phyloP scores from a whole-genome alignment of 2,329 filamentous ascomycete species.

The Diplocarpon rosae region DNA sequence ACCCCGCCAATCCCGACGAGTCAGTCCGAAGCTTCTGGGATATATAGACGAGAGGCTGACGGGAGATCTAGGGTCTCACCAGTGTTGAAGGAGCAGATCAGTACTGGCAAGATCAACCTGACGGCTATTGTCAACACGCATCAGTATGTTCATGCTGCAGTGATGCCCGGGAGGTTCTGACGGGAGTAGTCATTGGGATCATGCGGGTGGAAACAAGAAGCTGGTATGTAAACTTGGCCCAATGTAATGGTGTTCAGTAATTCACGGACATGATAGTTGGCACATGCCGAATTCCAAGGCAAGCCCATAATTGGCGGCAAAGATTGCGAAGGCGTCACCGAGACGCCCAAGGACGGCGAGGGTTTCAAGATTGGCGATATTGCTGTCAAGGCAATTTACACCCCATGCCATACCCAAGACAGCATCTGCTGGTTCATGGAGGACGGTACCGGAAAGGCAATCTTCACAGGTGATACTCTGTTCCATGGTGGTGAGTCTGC shows the following conservation, averaged over 20 bases:
- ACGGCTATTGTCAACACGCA: slow-evolving; percentile 93
- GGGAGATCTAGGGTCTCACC: slow-evolving; percentile 41
- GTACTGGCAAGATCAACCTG: slow-evolving; percentile 64
- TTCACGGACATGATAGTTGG: slow-evolving; percentile 10
- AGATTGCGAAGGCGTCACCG: slow-evolving; percentile 70
- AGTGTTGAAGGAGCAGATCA: slow-evolving; percentile 61
- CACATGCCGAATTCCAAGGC: slow-evolving; percentile 21
- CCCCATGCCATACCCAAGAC: slow-evolving; percentile 95
- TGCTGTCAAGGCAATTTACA: slow-evolving; percentile 77
- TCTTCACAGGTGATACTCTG: slow-evolving; percentile 93
- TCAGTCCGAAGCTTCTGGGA: slow-evolving; percentile 31
- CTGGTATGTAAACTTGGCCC: slow-evolving; percentile 42
- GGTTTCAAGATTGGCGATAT: slow-evolving; percentile 78
- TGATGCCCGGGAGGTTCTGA: slow-evolving; percentile 2
- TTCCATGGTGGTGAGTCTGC: slow-evolving; percentile 71
- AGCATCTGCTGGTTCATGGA: slow-evolving; percentile 93
- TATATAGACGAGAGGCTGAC: slow-evolving; percentile 1
- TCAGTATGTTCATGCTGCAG: slow-evolving; percentile 51
- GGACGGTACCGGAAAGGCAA: slow-evolving; percentile 64
- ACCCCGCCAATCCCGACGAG: slow-evolving; percentile 71
- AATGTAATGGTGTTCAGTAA: background rate
- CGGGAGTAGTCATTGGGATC: slow-evolving; percentile 71
- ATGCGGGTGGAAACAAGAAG: slow-evolving; percentile 82
- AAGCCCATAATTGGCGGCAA: slow-evolving; percentile 76
- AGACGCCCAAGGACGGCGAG: slow-evolving; percentile 63